Evolutionary conservation across 2,329 filamentous ascomycete species (phyloP), one percentile per base, ranked within the genome.

Genomic region (Aspergillus sp.): DNA sequence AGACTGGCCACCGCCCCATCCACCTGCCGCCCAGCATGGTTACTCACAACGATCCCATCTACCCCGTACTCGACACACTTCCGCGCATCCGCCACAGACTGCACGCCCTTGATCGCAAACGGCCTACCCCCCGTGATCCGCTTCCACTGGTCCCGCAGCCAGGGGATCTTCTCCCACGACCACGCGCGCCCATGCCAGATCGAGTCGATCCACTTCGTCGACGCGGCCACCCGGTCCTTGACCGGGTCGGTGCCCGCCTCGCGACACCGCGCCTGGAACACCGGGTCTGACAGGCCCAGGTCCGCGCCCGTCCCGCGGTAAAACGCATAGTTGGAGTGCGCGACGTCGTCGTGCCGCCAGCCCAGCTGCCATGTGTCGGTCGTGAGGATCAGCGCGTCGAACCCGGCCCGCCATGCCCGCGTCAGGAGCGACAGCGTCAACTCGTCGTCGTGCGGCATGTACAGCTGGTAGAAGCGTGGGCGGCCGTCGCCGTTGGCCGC

Each of bases 61-160:
- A 82, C 80, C 0, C 84, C 85, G 11, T 77, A 63, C 47, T 86
- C 77, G 33, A 84, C 76, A 2, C 83, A 83, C 58, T 74, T 77
- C 48, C 77, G 73, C 13, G 86, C 86, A 66, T 90, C 87, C 38
- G 76, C 74, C 0, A 82, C 80, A 13, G 80, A 82, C 71, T 89
- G 85, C n/a, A 90, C 81, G 0, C 87, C 87, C 68, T 90, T 90
- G 22, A 90, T 67, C 45, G 57, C 85, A 72, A 75, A 89, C 59
- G 62, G 84, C 73, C 79, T 78, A 7, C 83, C 75, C 0, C 79
- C 79, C 1, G 70, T 77, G 30, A 82, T 79, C 52, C 75, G 71
- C 65, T 75, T 78, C 73, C 84, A 81, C 19, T 79, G 74, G 61
- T 80, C 72, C 53, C 83, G 82, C 43, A 89, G 64, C 85, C 86